These are phyloP conservation scores for Cordyceps pruinosa DNA, from an alignment of 2,329 filamentous ascomycete genomes.

Conservation along the genomic window DNA sequence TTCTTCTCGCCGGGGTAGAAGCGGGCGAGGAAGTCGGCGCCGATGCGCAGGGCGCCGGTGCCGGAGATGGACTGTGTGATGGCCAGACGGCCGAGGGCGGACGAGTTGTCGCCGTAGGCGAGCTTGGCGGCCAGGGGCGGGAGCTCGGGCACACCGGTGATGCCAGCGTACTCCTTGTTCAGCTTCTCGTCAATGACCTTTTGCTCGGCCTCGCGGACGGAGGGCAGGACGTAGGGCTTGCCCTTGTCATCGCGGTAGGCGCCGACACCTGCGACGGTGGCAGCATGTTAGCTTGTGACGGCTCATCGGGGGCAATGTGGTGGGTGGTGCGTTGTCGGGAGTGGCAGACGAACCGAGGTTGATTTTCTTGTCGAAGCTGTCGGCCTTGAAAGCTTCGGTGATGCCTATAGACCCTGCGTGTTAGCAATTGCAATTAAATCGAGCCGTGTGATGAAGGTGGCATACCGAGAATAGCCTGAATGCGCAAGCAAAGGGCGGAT, in stretches of 20 bases:
- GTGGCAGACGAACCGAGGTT: constrained; percentile 65
- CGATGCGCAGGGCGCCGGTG: constrained; percentile 91
- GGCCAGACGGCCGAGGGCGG: constrained; percentile 70
- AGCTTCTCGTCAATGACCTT: constrained; percentile 69
- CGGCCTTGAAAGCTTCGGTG: constrained; percentile 98
- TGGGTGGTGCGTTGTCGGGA: constrained; percentile 10
- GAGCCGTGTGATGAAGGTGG: no score
- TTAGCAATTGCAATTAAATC: constrained; percentile 17
- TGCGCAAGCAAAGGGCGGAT: background rate
- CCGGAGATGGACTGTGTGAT: constrained; percentile 98
- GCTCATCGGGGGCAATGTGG: constrained; percentile 1
- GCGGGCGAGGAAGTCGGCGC: constrained; percentile 83
- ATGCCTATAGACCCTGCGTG: constrained; percentile 50
- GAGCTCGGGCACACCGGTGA: constrained; percentile 92
- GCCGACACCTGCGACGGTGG: constrained; percentile 62
- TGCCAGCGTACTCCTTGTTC: constrained; percentile 98
- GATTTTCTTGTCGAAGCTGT: constrained; percentile 90
- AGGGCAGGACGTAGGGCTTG: constrained; percentile 96
- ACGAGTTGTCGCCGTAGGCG: constrained; percentile 78
- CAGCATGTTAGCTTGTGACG: background rate
- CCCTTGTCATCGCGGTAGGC: constrained; percentile 97
- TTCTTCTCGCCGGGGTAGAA: constrained; percentile 89
- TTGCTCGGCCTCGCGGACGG: constrained; percentile 81
- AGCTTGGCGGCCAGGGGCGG: constrained; percentile 85
- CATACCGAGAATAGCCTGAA: constrained; percentile 70